phyloP scores from a whole-genome alignment of 2,329 filamentous ascomycete genomes.

The Aspergillus clavatus region DNA sequence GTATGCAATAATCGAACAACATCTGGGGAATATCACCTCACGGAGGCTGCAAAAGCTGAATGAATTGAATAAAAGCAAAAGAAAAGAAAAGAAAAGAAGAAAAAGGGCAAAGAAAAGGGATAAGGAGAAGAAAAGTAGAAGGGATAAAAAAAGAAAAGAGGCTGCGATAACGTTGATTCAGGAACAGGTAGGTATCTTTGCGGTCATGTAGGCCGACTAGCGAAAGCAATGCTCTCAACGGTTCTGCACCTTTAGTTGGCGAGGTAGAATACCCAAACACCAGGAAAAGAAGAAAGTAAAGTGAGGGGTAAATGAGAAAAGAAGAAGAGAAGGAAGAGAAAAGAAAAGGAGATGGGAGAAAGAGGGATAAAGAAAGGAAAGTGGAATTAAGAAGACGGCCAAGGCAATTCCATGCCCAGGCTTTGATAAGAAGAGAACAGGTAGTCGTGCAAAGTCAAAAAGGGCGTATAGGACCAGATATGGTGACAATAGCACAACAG shows the following conservation, averaged over 20 bases:
- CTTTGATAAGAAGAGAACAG: conserved; percentile 13
- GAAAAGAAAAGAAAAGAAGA: conserved; percentile 11
- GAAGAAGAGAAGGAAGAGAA: conserved; percentile 5
- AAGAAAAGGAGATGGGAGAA: conserved; percentile 1
- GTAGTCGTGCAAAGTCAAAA: conserved; percentile 3
- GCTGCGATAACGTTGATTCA: conserved; percentile 20
- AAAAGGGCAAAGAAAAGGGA: conserved; percentile 8
- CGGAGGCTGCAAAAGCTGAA: conserved; percentile 10
- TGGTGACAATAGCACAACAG: conserved; percentile 2
- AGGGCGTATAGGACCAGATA: conserved; percentile 6
- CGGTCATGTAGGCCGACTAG: conserved; percentile 25
- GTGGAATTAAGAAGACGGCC: conserved; percentile 7
- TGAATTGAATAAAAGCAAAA: too few species aligned
- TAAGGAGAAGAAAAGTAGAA: conserved; percentile 14
- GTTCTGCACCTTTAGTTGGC: conserved; percentile 13
- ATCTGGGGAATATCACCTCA: conserved; percentile 13
- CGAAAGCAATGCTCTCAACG: conserved; percentile 11
- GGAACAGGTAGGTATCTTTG: conserved; percentile 34
- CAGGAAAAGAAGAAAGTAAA: conserved; percentile 4
- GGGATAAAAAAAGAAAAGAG: conserved; percentile 10
- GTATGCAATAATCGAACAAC: conserved; percentile 14
- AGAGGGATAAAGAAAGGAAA: not conserved
- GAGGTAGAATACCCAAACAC: conserved; percentile 6
- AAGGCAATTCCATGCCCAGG: conserved; percentile 16
- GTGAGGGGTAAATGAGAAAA: conserved; percentile 6